These are phyloP conservation scores for Trichoderma atroviride DNA, from an alignment of 2,329 filamentous ascomycete species.

Conservation along the genomic window DNA sequence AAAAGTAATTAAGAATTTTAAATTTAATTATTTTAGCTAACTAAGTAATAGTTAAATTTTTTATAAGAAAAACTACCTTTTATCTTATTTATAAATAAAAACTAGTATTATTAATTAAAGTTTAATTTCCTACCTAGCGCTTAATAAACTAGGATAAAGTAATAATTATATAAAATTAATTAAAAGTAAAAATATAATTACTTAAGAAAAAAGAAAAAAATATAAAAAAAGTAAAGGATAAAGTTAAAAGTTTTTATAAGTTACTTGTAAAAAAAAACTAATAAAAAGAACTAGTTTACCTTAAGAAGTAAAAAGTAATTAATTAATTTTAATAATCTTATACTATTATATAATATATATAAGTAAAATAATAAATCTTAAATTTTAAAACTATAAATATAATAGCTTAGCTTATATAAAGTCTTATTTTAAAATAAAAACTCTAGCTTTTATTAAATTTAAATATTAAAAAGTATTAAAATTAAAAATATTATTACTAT, in stretches of 20 bases:
- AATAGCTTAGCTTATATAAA: not conserved
- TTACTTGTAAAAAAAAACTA: not conserved
- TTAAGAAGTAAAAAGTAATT: not conserved
- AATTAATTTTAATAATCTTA: not conserved
- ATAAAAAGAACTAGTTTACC: not conserved
- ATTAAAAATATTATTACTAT: not conserved
- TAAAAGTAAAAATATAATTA: not conserved
- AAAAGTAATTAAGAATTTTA: not conserved
- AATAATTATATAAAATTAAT: not conserved
- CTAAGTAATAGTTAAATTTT: not conserved
- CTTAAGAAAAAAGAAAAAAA: not conserved
- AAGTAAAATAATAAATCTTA: not conserved
- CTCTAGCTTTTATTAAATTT: not conserved
- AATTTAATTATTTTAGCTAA: not conserved
- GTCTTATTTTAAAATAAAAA: not conserved
- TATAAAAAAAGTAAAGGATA: not conserved
- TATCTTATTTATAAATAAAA: not conserved
- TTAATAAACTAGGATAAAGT: not conserved
- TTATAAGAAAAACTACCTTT: not conserved
- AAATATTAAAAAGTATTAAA: not conserved
- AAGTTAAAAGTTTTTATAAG: not conserved
- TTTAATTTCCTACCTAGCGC: not conserved
- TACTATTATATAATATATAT: not conserved
- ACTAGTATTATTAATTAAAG: not conserved
- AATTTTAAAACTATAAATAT: not conserved